A percentile compares a stretch with the other conserved stretches of the same genome.
These are phyloP conservation scores for Aspergillus pseudonomiae DNA, from an alignment of 2,329 filamentous ascomycete genomes.

Conservation along the genomic window DNA sequence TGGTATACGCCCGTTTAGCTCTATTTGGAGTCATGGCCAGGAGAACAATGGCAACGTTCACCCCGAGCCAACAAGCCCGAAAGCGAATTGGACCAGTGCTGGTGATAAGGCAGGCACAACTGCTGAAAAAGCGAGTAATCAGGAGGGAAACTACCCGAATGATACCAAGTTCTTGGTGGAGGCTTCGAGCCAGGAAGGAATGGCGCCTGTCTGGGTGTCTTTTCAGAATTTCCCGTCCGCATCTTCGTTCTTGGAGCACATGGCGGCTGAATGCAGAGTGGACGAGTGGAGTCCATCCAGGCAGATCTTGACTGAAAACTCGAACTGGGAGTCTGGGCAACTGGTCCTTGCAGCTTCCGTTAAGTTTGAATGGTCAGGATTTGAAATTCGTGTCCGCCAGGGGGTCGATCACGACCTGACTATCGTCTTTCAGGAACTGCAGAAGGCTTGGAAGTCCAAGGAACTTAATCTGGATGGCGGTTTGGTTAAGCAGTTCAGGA, in stretches of 20 bases:
- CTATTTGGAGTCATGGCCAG: background rate
- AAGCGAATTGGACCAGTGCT: no score
- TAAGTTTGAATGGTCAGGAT: slow-evolving; percentile 23
- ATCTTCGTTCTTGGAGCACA: slow-evolving; percentile 19
- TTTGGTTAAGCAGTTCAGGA: slow-evolving; percentile 11
- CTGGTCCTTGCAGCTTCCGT: slow-evolving; percentile 23
- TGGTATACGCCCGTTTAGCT: background rate
- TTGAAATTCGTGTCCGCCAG: slow-evolving; percentile 23
- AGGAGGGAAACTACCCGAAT: background rate
- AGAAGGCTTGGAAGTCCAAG: slow-evolving; percentile 19
- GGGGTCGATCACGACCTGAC: slow-evolving; percentile 22
- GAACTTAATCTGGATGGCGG: background rate
- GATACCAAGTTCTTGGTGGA: slow-evolving; percentile 23
- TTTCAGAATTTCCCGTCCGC: slow-evolving; percentile 18
- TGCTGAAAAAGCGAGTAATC: background rate
- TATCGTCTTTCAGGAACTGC: slow-evolving; percentile 15
- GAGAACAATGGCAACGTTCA: background rate
- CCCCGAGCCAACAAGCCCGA: background rate
- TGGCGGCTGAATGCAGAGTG: slow-evolving; percentile 19
- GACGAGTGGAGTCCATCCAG: slow-evolving; percentile 12
- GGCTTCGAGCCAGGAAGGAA: slow-evolving; percentile 12
- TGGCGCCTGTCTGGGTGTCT: slow-evolving; percentile 22
- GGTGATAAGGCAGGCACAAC: background rate
- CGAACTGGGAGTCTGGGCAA: slow-evolving; percentile 2
- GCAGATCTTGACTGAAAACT: slow-evolving; percentile 15